phyloP scores from a whole-genome alignment of 75 land plant genomes.

The Sequoia sempervirens region DNA sequence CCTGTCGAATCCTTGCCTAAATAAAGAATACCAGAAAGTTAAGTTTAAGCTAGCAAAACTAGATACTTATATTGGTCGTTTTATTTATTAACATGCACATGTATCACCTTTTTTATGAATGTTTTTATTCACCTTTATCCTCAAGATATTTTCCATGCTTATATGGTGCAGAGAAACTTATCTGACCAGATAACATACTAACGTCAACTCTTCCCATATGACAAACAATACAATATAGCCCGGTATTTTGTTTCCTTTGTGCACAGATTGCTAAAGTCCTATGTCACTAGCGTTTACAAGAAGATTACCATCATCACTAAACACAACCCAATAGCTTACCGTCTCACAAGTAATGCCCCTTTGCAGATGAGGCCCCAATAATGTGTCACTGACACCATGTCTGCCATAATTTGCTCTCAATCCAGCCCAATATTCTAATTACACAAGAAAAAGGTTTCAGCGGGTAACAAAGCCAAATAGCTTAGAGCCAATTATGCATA shows the following conservation, averaged over 20 bases:
- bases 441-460: not conserved
- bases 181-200: not conserved
- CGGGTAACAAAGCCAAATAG: not conserved
- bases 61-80: not conserved
- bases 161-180: not conserved
- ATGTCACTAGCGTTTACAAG: not conserved
- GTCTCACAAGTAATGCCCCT: not conserved
- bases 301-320: not conserved
- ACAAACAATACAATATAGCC: not conserved
- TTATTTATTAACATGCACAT: not conserved
- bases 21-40: not conserved
- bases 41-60: not conserved
- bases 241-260: not conserved
- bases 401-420: not conserved
- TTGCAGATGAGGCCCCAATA: not conserved
- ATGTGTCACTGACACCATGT: not conserved
- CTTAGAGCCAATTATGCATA: not conserved
- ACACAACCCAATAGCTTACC: not conserved
- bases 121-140: not conserved
- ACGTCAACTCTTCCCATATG: not conserved
- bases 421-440: constrained; percentile 1
- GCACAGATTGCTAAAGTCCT: not conserved
- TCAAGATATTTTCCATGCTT: not conserved
- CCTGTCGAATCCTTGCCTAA: not conserved
- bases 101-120: not conserved